Evolutionary conservation across 441 rosid species (phyloP), one percentile per base, ranked within the genome.

Genomic region (Erodium moschatum): DNA sequence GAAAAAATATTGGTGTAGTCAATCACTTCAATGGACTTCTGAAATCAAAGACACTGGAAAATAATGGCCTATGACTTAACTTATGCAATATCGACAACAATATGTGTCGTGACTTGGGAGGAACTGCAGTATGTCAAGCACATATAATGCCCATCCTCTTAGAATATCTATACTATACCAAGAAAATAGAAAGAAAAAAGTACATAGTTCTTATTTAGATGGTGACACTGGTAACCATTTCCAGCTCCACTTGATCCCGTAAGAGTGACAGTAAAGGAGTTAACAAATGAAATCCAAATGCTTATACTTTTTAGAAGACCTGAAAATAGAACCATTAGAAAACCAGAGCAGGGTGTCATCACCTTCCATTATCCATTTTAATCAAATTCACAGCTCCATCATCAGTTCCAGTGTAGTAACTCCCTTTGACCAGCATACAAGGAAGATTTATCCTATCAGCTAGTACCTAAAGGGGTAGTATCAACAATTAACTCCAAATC

Each of bases 361-460:
- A 91, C 99, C 99, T 86, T 85, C 83, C 92, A 71, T 79, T 66
- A 75, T 88, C 85, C 63, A 87, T 77, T 76, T 82, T 84, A 72
- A 94, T 85, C 79, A 94, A 80, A 80, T 91, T 91, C 80, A 94
- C 90, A 69, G 97, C 97, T 67, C 97, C 99, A 75, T 91, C 97
- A 79, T 94, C 99, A 10, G 99, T 89, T 75, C 99, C 99, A 69
- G 99, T 91, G 68, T 89, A 94, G 82, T 84, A 91, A 85, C 96
- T 91, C 60, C 97, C 97, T 77, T 94, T 94, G 67, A 94, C 94
- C 85, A 94, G 82, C 92, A 85, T 84, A 76, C 99, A 89, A 6
- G 99, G 97, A 72, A 91, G 89, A 78, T 82, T 87, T 64, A 91
- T 82, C 77, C 73, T 89, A 81, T 94, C 99, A 71, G 97, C 97